Evolutionary conservation across 441 rosid species (phyloP).

Genomic region (Corymbia calophylla): DNA sequence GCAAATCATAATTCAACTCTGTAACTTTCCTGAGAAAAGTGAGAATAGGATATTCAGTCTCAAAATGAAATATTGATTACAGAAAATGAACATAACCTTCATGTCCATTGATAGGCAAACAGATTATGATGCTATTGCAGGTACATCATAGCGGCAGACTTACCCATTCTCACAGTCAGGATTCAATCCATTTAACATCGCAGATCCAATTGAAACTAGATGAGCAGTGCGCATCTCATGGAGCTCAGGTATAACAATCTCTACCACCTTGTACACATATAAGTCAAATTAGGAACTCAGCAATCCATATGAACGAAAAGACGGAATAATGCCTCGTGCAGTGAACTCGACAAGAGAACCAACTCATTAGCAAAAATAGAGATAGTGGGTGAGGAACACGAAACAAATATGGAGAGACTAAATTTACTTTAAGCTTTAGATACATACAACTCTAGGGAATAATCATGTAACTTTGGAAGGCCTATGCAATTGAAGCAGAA

Average conservation of each 20-base stretch:
- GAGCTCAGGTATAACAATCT: constrained; percentile 82
- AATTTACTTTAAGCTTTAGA: not conserved
- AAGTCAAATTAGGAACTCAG: not conserved
- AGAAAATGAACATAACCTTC: not conserved
- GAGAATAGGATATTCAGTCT: constrained; percentile 3
- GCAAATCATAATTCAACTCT: constrained; percentile 52
- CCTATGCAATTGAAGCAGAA: not conserved
- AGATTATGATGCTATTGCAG: not conserved
- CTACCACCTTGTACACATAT: constrained; percentile 43
- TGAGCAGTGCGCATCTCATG: constrained; percentile 81
- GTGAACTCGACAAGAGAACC: not conserved
- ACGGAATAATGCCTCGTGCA: not conserved
- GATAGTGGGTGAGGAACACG: not conserved
- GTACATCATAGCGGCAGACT: not conserved
- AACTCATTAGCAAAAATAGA: not conserved
- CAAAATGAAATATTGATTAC: not conserved
- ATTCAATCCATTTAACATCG: constrained; percentile 24
- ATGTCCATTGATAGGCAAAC: not conserved
- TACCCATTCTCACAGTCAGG: constrained; percentile 75
- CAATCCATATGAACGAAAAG: not conserved
- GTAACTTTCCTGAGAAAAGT: constrained; percentile 43
- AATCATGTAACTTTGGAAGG: not conserved
- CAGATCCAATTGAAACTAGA: constrained; percentile 70
- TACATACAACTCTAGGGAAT: not conserved
- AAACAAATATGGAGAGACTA: not conserved